Evolutionary conservation across 805 yeast species (phyloP).

Genomic region (Metschnikowia shivogae): DNA sequence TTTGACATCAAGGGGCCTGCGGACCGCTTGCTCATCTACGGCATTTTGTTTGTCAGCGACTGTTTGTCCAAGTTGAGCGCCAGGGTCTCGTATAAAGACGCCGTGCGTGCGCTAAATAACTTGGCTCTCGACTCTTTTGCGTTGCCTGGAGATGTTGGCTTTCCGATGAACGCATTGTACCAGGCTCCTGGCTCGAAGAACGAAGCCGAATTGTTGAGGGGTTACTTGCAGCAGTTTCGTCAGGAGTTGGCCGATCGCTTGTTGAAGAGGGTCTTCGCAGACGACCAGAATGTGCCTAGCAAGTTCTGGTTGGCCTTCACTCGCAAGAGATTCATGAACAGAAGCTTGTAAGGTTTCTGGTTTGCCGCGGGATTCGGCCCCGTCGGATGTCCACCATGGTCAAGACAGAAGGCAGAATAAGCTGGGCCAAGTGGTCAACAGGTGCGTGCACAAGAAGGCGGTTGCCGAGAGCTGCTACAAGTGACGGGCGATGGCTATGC

Average conservation of each 20-base stretch:
- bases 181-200: constrained; percentile 67
- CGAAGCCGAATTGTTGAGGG: constrained; percentile 75
- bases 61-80: constrained; percentile 63
- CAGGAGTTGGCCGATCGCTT: constrained; percentile 87
- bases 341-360: constrained; percentile 47
- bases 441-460: not conserved
- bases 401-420: not conserved
- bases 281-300: constrained; percentile 59
- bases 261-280: constrained; percentile 65
- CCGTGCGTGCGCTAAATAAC: constrained; percentile 68
- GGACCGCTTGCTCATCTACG: constrained; percentile 89
- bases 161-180: constrained; percentile 82
- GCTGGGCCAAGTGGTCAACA: not conserved
- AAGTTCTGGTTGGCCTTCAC: constrained; percentile 96
- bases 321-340: constrained; percentile 93
- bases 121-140: constrained; percentile 83
- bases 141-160: constrained; percentile 92
- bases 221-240: constrained; percentile 86
- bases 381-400: too few species aligned
- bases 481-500: not conserved
- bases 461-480: not conserved
- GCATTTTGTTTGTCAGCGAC: constrained; percentile 83
- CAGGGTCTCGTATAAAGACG: constrained; percentile 51
- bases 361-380: too few species aligned
- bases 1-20: constrained; percentile 96